phyloP scores from a whole-genome alignment of 2,329 filamentous ascomycete genomes.

The Fusarium decemcellulare region DNA sequence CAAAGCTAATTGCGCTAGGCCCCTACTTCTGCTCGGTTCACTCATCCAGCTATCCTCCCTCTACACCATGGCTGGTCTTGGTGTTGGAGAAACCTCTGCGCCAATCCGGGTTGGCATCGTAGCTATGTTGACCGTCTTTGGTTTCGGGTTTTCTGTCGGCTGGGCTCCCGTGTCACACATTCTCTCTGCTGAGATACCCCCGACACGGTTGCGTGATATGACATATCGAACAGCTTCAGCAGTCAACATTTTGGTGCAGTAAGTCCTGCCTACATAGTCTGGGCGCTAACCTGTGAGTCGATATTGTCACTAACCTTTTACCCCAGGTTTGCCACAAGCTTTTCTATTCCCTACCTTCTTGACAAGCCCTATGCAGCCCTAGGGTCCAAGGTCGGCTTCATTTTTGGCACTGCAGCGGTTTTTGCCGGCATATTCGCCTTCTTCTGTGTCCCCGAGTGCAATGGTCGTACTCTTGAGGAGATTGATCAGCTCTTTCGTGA shows the following conservation, averaged over 20 bases:
- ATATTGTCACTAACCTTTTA: conserved; percentile 16
- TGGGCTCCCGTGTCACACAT: conserved; percentile 53
- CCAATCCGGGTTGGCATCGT: conserved; percentile 42
- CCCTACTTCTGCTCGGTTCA: background rate
- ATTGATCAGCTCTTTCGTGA: conserved; percentile 16
- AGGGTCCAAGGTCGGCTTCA: conserved; percentile 53
- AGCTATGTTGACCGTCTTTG: conserved; percentile 47
- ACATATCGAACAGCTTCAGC: conserved; percentile 45
- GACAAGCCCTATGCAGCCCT: conserved; percentile 52
- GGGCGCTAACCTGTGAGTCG: too few relatives aligned
- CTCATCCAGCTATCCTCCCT: background rate
- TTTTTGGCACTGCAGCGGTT: conserved; percentile 41
- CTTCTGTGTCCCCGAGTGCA: conserved; percentile 27
- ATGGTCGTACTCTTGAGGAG: conserved; percentile 14
- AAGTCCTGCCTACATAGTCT: background rate
- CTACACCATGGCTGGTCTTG: background rate
- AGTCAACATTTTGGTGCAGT: conserved; percentile 38
- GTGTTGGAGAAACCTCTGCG: background rate
- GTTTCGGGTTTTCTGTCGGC: conserved; percentile 47
- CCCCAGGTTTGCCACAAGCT: conserved; percentile 50
- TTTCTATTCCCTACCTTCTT: conserved; percentile 55
- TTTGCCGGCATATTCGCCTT: conserved; percentile 17
- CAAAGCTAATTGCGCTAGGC: conserved; percentile 28
- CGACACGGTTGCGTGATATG: conserved; percentile 48
- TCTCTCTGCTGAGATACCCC: conserved; percentile 51